Conservation (phyloP, 1,284 basidiomycete genomes). For the Golubevia pallescens region DNA sequence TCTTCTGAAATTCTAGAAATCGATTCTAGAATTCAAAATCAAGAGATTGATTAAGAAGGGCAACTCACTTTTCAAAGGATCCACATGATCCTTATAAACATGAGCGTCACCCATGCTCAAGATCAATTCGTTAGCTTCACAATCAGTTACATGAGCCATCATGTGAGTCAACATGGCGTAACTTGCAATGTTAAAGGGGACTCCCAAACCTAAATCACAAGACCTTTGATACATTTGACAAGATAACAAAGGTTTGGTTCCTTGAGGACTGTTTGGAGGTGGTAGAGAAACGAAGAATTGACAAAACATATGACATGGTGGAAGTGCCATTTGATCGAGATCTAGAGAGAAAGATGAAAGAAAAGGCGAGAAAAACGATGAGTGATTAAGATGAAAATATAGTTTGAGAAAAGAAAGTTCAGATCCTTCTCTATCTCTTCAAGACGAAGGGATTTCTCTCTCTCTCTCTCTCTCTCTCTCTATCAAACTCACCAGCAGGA, state of each 20-base stretch:
- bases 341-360: constrained; percentile 69
- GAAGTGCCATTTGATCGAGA: constrained; percentile 90
- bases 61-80: too few species aligned
- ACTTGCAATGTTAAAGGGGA: constrained; percentile 96
- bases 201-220: constrained; percentile 90
- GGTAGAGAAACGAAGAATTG: constrained; percentile 96
- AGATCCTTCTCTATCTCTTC: too few species aligned
- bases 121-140: constrained; percentile 83
- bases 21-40: too few species aligned
- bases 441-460: background rate
- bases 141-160: constrained; percentile 88
- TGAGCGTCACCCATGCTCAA: constrained; percentile 94
- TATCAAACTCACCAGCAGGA: constrained; percentile 83
- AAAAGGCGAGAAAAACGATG: background rate
- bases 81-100: constrained; percentile 90
- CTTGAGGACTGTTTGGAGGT: constrained; percentile 67
- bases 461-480: too few species aligned
- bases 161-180: constrained; percentile 96
- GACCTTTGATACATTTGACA: constrained; percentile 99
- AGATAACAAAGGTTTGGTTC: constrained; percentile 69
- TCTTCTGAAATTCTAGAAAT: too few species aligned
- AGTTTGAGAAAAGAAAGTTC: background rate
- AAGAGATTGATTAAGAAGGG: too few species aligned
- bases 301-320: constrained; percentile 97
- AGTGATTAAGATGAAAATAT: constrained; percentile 3